A percentile compares a stretch with the other conserved stretches of the same genome.
Evolutionary conservation across 345 rosid species (phyloP).

Genomic region (Aethionema arabicum): DNA sequence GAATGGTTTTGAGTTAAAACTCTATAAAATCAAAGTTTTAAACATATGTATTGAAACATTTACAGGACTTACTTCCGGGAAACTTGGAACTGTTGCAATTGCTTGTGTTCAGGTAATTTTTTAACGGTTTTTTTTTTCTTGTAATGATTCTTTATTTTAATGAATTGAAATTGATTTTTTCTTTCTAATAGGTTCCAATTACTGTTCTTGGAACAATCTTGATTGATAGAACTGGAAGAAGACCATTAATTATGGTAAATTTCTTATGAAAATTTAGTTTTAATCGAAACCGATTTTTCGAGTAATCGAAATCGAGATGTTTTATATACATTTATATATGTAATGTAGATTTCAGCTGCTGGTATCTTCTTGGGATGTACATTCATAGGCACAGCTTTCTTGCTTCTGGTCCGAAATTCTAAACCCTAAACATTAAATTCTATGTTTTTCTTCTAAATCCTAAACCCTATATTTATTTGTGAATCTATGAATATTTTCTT

Average conservation of each 20-base stretch:
- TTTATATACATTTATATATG: background rate
- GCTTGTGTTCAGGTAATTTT: constrained; percentile 72
- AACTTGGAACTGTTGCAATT: constrained; percentile 73
- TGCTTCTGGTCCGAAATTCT: constrained; percentile 52
- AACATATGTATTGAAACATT: constrained; percentile 2
- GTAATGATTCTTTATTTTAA: background rate
- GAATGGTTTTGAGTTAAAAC: background rate
- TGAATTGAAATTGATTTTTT: background rate
- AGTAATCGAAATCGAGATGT: background rate
- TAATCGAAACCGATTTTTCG: background rate
- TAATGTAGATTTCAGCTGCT: constrained; percentile 57
- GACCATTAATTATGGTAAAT: constrained; percentile 84
- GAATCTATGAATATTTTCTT: background rate
- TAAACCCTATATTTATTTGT: background rate
- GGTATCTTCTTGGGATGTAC: constrained; percentile 79
- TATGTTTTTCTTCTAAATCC: background rate
- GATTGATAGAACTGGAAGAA: constrained; percentile 81
- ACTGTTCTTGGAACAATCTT: constrained; percentile 71
- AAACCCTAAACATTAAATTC: constrained; percentile 1
- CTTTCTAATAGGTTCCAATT: constrained; percentile 59
- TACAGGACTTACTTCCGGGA: constrained; percentile 73
- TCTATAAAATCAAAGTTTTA: background rate
- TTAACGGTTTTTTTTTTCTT: background rate
- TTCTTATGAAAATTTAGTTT: background rate
- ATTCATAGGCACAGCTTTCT: constrained; percentile 75